These are phyloP conservation scores for Rhodotorula sp. DNA, from an alignment of 1,284 basidiomycete genomes.

Conservation along the genomic window DNA sequence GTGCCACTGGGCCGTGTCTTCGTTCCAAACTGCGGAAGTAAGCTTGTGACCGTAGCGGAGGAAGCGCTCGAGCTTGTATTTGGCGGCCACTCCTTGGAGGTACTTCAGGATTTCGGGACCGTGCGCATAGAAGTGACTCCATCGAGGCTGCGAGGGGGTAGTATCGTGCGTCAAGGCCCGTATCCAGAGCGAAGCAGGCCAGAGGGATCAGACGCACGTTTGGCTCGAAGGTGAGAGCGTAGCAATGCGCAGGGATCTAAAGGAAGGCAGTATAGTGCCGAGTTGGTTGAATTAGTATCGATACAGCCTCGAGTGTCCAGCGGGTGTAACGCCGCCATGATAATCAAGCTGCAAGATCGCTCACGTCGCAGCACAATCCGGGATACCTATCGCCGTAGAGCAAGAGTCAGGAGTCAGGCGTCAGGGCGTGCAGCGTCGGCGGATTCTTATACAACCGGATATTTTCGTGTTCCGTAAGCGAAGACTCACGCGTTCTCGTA, in stretches of 20 bases:
- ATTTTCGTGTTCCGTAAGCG: too few species aligned
- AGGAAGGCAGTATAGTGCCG: neutral
- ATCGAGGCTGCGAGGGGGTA: conserved; percentile 49
- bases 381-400: conserved; percentile 35
- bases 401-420: too few species aligned
- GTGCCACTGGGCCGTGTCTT: conserved; percentile 58
- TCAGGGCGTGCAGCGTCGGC: too few species aligned
- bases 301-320: too few species aligned
- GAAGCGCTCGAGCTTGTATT: conserved; percentile 57
- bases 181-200: too few species aligned
- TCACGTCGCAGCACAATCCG: conserved; percentile 61
- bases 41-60: conserved; percentile 57
- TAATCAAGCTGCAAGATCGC: conserved; percentile 33
- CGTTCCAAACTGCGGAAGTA: conserved; percentile 57
- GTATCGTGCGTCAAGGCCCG: neutral
- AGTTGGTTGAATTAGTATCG: neutral
- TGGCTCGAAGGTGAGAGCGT: conserved; percentile 60
- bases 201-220: conserved; percentile 48
- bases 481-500: conserved; percentile 19
- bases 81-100: conserved; percentile 59
- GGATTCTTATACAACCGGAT: too few species aligned
- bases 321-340: too few species aligned
- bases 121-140: conserved; percentile 62
- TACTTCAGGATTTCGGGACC: conserved; percentile 61
- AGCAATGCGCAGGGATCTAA: conserved; percentile 50